These are phyloP conservation scores for Rhododendron griersonianum DNA, from an alignment of 148 eudicot species.

Conservation along the genomic window DNA sequence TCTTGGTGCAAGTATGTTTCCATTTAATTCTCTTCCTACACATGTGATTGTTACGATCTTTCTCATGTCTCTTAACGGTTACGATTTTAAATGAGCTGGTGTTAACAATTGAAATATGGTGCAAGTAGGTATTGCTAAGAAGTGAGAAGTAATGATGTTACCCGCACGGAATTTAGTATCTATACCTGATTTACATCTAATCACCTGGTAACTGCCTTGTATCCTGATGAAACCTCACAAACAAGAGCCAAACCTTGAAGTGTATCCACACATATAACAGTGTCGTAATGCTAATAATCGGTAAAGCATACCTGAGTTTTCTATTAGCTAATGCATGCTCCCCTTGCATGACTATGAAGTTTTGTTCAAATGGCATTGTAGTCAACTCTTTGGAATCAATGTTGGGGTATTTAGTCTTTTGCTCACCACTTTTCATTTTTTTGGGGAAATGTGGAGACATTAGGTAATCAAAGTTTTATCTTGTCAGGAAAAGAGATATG, in stretches of 20 bases:
- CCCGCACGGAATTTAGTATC: background rate
- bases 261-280: background rate
- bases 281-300: background rate
- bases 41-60: background rate
- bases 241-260: background rate
- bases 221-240: background rate
- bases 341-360: background rate
- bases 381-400: background rate
- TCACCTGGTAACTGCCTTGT: background rate
- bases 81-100: background rate
- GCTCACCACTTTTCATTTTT: background rate
- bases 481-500: background rate
- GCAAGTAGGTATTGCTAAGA: background rate
- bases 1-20: conserved; percentile 77
- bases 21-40: background rate
- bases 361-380: background rate
- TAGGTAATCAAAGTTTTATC: background rate
- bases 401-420: background rate
- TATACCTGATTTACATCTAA: background rate
- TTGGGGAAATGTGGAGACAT: background rate
- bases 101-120: background rate
- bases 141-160: background rate
- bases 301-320: background rate
- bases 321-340: background rate
- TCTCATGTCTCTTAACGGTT: background rate